These are phyloP conservation scores for Trypanosoma mega DNA, from an alignment of 208 protist genomes.

Conservation along the genomic window DNA sequence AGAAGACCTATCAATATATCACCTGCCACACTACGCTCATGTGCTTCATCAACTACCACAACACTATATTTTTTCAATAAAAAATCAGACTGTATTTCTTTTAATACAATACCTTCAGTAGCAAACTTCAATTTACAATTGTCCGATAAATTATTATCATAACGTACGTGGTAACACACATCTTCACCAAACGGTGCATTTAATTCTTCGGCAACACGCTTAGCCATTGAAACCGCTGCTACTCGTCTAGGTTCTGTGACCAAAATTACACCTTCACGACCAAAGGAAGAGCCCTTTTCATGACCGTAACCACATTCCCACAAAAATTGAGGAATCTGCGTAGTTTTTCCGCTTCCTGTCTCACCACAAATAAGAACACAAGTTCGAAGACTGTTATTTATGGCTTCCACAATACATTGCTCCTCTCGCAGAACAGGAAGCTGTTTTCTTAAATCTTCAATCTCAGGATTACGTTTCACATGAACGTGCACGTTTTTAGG, in stretches of 20 bases:
- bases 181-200: conserved; percentile 83
- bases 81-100: conserved; percentile 97
- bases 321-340: conserved; percentile 93
- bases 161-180: conserved; percentile 98
- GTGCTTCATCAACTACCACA: conserved; percentile 99
- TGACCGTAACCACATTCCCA: conserved; percentile 91
- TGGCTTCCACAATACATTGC: conserved; percentile 90
- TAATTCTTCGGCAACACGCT: conserved; percentile 97
- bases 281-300: conserved; percentile 57
- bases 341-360: conserved; percentile 98
- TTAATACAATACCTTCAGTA: conserved; percentile 99
- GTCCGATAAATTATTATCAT: conserved; percentile 95
- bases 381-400: conserved; percentile 63
- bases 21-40: conserved; percentile 90
- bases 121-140: conserved; percentile 96
- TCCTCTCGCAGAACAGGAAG: conserved; percentile 88
- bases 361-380: conserved; percentile 96
- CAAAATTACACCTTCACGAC: conserved; percentile 81
- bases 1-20: conserved; percentile 99
- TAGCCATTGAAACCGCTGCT: conserved; percentile 98
- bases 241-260: conserved; percentile 99
- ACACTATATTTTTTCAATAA: conserved; percentile 95
- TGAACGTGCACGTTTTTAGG: conserved; percentile 65
- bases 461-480: conserved; percentile 53
- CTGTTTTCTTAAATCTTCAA: conserved; percentile 56